A percentile compares a stretch with the other conserved stretches of the same genome.
phyloP scores from a whole-genome alignment of 2,329 filamentous ascomycete species.

The Fusarium sp. region DNA sequence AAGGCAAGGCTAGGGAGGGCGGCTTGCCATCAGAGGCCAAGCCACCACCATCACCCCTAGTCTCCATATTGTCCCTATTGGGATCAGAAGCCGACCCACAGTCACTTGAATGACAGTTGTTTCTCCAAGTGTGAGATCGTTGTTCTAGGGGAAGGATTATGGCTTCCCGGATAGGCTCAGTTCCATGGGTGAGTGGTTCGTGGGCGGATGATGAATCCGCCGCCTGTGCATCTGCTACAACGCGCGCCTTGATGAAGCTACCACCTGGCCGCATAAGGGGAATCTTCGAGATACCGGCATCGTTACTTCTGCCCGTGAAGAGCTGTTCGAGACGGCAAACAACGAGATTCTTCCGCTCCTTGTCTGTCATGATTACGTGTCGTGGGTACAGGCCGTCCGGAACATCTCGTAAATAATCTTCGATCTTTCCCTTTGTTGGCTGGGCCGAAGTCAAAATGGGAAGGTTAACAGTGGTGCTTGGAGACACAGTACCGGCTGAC shows the following conservation, averaged over 20 bases:
- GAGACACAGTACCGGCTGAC: slow-evolving; percentile 63
- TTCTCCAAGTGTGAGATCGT: slow-evolving; percentile 51
- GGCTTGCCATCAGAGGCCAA: slow-evolving; percentile 53
- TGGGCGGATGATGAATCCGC: slow-evolving; percentile 48
- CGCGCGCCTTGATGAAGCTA: slow-evolving; percentile 9
- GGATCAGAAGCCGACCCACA: slow-evolving; percentile 60
- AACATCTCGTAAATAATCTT: slow-evolving; percentile 78
- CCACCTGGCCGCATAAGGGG: slow-evolving; percentile 28
- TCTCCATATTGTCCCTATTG: slow-evolving; percentile 60
- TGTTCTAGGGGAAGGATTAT: slow-evolving; percentile 56
- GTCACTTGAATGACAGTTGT: slow-evolving; percentile 55
- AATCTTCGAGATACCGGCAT: slow-evolving; percentile 52
- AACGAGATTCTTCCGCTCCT: slow-evolving; percentile 80
- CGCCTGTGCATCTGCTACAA: slow-evolving; percentile 48
- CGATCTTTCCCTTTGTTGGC: slow-evolving; percentile 66
- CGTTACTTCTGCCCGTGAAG: slow-evolving; percentile 76
- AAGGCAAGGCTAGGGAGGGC: slow-evolving; percentile 55
- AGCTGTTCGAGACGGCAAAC: slow-evolving; percentile 82
- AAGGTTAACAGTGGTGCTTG: slow-evolving; percentile 54
- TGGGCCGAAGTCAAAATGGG: slow-evolving; percentile 53
- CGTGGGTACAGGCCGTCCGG: slow-evolving; percentile 75
- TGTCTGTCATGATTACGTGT: slow-evolving; percentile 73
- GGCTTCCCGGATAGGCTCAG: slow-evolving; percentile 60
- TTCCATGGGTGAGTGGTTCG: slow-evolving; percentile 49
- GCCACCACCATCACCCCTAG: slow-evolving; percentile 52